These are phyloP conservation scores for Triticum dicoccoides DNA, from an alignment of 176 grass and related monocot species.

Conservation along the genomic window DNA sequence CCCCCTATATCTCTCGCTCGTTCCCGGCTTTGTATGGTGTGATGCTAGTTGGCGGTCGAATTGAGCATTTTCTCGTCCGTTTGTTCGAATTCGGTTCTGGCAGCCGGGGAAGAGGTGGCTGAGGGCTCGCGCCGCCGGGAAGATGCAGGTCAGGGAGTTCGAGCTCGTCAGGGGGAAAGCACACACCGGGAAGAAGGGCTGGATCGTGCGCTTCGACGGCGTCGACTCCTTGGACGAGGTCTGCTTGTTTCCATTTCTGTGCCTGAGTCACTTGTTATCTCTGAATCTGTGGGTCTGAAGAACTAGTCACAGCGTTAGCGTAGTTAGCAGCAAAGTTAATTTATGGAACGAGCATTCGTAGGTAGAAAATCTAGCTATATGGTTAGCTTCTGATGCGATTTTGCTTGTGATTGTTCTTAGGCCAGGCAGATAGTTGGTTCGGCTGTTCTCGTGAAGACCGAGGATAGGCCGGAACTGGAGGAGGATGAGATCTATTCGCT, in stretches of 20 bases:
- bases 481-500: slow-evolving; percentile 77
- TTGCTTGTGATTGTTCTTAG: slow-evolving; percentile 29
- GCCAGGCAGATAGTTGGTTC: slow-evolving; percentile 86
- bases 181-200: slow-evolving; percentile 74
- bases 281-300: not conserved
- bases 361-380: not conserved
- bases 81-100: not conserved
- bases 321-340: not conserved
- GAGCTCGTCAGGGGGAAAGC: slow-evolving; percentile 61
- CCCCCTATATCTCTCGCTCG: not conserved
- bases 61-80: not conserved
- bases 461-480: slow-evolving; percentile 72
- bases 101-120: slow-evolving; percentile 90
- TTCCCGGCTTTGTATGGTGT: too few species aligned
- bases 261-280: not conserved
- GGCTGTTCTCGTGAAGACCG: slow-evolving; percentile 59
- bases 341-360: not conserved
- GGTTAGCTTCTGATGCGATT: slow-evolving; percentile 4
- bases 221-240: slow-evolving; percentile 76
- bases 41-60: not conserved
- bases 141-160: slow-evolving; percentile 55
- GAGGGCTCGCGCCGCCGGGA: slow-evolving; percentile 57
- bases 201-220: slow-evolving; percentile 83
- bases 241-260: not conserved
- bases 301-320: not conserved